Percentiles rank a stretch among this genome's conserved stretches.
Evolutionary conservation across 768 basidiomycete genomes (phyloP).

Genomic region (Mycena vitilis): DNA sequence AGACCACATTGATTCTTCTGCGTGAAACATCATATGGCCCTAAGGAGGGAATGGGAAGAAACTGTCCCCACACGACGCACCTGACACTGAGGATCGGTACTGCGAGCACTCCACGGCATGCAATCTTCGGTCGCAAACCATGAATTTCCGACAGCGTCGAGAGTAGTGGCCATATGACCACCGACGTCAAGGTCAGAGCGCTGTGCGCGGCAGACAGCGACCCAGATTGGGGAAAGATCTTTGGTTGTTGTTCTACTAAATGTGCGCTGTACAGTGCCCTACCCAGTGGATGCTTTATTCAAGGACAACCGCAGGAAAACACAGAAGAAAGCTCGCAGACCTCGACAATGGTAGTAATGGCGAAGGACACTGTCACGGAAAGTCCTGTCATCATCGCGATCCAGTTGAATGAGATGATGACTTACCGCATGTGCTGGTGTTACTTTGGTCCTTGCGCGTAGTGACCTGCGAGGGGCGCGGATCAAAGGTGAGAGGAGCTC

Average conservation of each 20-base stretch:
- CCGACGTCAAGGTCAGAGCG: background rate
- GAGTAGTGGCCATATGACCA: background rate
- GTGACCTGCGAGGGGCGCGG: background rate
- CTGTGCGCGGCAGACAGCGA: slow-evolving; percentile 18
- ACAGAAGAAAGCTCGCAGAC: background rate
- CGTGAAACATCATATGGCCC: background rate
- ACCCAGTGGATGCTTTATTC: background rate
- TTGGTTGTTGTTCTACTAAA: slow-evolving; percentile 15
- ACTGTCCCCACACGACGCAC: too few relatives aligned
- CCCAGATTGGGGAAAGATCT: slow-evolving; percentile 19
- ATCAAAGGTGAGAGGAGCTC: slow-evolving; percentile 3
- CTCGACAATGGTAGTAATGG: slow-evolving; percentile 2
- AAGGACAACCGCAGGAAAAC: background rate
- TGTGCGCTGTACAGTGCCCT: slow-evolving; percentile 15
- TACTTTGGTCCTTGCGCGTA: background rate
- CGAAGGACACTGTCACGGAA: background rate
- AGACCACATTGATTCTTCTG: slow-evolving; percentile 2
- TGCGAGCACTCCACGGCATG: slow-evolving; percentile 1
- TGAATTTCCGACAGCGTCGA: background rate
- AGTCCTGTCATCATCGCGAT: background rate
- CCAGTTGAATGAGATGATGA: background rate
- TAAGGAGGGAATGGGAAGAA: too few relatives aligned
- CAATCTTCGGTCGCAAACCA: slow-evolving; percentile 3
- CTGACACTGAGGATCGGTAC: slow-evolving; percentile 1
- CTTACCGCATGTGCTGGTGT: slow-evolving; percentile 2